Conservation (phyloP, 2,329 filamentous ascomycete genomes). For the Gremmenia infestans region DNA sequence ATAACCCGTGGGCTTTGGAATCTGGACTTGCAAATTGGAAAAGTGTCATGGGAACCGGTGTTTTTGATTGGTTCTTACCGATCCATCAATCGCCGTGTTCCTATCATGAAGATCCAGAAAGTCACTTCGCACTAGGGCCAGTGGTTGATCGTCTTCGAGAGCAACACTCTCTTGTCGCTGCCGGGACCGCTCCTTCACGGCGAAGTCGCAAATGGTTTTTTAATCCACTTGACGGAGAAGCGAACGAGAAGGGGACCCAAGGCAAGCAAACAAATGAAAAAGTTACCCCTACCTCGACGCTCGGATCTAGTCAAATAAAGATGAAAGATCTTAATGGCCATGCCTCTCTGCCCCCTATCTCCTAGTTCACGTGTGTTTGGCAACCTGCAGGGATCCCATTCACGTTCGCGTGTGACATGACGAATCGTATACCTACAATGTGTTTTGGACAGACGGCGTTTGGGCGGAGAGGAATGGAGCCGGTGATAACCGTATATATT, state of each 20-base stretch:
- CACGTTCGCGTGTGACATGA: neutral
- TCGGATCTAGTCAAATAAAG: neutral
- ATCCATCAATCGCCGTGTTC: constrained; percentile 69
- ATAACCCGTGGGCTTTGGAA: constrained; percentile 84
- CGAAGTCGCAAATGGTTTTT: neutral
- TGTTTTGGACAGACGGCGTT: neutral
- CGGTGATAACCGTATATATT: neutral
- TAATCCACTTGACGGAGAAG: neutral
- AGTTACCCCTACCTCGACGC: neutral
- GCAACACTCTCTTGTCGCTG: constrained; percentile 11
- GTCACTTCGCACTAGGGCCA: constrained; percentile 64
- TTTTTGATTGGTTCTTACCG: constrained; percentile 77
- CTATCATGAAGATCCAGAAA: constrained; percentile 58
- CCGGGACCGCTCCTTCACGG: neutral
- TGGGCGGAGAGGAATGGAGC: neutral
- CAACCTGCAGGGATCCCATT: too few relatives aligned
- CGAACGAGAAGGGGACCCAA: neutral
- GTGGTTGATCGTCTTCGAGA: constrained; percentile 51
- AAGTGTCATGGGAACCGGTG: constrained; percentile 68
- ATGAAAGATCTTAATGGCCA: neutral
- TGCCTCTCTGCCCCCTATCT: neutral
- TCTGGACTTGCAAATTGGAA: constrained; percentile 62
- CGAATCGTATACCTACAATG: neutral
- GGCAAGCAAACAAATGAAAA: neutral
- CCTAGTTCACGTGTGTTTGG: neutral